Conservation (phyloP, 345 rosid genomes). For the Ceriops zippeliana region DNA sequence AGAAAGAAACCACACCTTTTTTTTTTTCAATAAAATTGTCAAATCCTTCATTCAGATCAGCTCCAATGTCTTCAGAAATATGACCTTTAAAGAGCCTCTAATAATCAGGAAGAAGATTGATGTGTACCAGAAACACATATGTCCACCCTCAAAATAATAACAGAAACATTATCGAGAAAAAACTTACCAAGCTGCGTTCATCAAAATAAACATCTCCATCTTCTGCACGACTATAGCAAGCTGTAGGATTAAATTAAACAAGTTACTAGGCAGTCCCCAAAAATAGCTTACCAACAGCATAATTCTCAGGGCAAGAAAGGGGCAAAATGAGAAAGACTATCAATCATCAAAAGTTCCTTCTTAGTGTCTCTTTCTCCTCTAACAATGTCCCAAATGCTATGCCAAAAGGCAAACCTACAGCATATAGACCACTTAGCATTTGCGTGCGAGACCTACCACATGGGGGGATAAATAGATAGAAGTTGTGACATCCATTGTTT, state of each 20-base stretch:
- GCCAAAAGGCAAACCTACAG: background rate
- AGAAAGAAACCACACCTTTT: conserved; percentile 45
- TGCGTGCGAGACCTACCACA: background rate
- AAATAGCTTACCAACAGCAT: background rate
- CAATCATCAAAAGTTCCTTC: background rate
- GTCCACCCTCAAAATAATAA: conserved; percentile 3
- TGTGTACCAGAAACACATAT: conserved; percentile 6
- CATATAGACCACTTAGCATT: background rate
- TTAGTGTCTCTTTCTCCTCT: background rate
- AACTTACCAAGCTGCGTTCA: conserved; percentile 72
- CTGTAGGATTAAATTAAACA: conserved; percentile 34
- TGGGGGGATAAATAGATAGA: conserved; percentile 4
- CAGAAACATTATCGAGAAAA: conserved; percentile 5
- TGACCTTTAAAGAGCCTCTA: conserved; percentile 88
- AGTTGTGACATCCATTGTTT: background rate
- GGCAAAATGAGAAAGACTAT: background rate
- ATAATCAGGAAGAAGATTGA: conserved; percentile 16
- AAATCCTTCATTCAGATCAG: conserved; percentile 89
- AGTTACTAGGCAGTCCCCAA: background rate
- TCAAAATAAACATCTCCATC: conserved; percentile 79
- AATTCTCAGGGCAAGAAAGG: background rate
- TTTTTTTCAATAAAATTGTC: conserved; percentile 79
- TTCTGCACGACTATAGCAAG: conserved; percentile 82
- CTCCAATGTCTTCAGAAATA: conserved; percentile 74
- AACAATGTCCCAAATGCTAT: background rate